Evolutionary conservation across 1,284 basidiomycete genomes (phyloP).

Genomic region (Waitea zeae): DNA sequence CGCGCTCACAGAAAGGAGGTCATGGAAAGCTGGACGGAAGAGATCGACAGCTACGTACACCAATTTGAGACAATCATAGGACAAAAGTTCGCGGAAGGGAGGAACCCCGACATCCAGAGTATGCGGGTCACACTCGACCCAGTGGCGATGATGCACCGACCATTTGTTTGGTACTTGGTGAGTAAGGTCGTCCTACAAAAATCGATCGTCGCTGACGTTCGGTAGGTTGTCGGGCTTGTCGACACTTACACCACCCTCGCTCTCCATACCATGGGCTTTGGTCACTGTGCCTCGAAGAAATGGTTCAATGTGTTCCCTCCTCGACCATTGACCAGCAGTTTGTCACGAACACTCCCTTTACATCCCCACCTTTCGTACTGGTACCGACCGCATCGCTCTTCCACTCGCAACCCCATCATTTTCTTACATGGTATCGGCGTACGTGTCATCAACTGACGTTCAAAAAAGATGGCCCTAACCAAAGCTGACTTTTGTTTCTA

Average conservation of each 20-base stretch:
- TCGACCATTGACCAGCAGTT: conserved; percentile 27
- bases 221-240: conserved; percentile 32
- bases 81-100: conserved; percentile 19
- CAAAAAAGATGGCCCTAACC: too few relatives aligned
- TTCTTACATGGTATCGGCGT: conserved; percentile 55
- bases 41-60: conserved; percentile 26
- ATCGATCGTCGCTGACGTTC: too few relatives aligned
- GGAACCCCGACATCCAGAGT: conserved; percentile 17
- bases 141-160: conserved; percentile 32
- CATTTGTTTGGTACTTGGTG: conserved; percentile 45
- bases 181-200: conserved; percentile 10
- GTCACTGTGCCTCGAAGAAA: conserved; percentile 25
- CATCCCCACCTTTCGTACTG: conserved; percentile 34
- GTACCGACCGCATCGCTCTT: conserved; percentile 36
- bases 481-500: not conserved
- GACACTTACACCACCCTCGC: conserved; percentile 25
- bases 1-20: conserved; percentile 9
- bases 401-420: conserved; percentile 29
- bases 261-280: conserved; percentile 27
- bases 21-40: conserved; percentile 27
- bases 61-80: conserved; percentile 20
- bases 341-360: conserved; percentile 16
- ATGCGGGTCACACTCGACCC: conserved; percentile 41
- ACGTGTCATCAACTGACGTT: conserved; percentile 11
- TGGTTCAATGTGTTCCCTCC: conserved; percentile 32